Evolutionary conservation across 2,329 filamentous ascomycete species (phyloP).

Genomic region (Fusarium sororula): DNA sequence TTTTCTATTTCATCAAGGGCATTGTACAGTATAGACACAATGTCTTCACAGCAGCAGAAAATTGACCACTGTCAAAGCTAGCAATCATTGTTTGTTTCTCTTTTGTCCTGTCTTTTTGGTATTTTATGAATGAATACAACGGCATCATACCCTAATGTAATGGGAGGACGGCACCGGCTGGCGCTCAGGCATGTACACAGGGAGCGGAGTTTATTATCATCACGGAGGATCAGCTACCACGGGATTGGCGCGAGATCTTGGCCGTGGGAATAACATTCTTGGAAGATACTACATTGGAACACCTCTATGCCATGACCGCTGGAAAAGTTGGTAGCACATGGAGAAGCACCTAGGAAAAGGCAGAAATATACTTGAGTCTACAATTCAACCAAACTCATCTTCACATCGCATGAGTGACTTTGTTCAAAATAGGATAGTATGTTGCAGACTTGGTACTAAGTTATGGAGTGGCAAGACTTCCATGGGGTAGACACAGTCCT

Average conservation of each 20-base stretch:
- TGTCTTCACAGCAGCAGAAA: not conserved
- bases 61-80: conserved; percentile 15
- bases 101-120: conserved; percentile 11
- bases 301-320: not conserved
- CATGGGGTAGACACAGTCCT: not conserved
- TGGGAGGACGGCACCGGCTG: conserved; percentile 35
- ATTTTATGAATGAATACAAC: conserved; percentile 38
- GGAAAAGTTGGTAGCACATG: not conserved
- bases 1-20: conserved; percentile 4
- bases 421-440: not conserved
- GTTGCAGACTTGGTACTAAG: not conserved
- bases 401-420: not conserved
- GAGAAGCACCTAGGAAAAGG: not conserved
- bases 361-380: not conserved
- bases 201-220: conserved; percentile 12
- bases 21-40: conserved; percentile 37
- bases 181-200: conserved; percentile 35
- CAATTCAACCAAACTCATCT: not conserved
- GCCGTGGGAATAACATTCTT: not conserved
- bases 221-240: not conserved
- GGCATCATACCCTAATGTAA: conserved; percentile 45
- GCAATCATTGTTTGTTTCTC: conserved; percentile 20
- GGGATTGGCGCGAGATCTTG: not conserved
- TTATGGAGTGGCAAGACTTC: not conserved
- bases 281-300: not conserved